Conservation (phyloP, 2,329 filamentous ascomycete species). For the Metarhizium guizhouense region DNA sequence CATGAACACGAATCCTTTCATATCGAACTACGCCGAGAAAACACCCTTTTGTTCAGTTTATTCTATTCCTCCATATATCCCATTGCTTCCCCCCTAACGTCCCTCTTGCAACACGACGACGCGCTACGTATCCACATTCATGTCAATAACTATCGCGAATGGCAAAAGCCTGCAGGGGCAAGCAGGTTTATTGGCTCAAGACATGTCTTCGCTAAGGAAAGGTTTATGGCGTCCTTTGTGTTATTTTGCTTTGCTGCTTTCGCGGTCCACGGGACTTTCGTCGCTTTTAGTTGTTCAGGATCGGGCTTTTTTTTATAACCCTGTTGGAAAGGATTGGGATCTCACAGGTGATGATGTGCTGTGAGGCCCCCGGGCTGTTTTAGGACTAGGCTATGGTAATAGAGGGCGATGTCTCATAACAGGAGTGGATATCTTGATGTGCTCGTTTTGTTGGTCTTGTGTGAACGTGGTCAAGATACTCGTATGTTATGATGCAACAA, state of each 20-base stretch:
- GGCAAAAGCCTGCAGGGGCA: neutral
- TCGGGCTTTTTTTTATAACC: neutral
- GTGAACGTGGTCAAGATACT: neutral
- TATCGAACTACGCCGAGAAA: neutral
- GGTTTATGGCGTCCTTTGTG: neutral
- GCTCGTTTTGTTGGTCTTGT: neutral
- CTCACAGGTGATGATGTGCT: conserved; percentile 1
- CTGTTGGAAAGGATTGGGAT: neutral
- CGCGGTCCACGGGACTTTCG: neutral
- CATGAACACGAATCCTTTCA: neutral
- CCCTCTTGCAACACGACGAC: neutral
- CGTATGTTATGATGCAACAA: neutral
- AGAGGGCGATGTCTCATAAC: neutral
- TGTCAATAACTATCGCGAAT: neutral
- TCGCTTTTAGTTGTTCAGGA: neutral
- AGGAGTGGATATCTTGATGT: neutral
- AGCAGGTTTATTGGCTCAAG: neutral
- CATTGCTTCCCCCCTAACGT: neutral
- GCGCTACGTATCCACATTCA: neutral
- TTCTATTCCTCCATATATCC: neutral
- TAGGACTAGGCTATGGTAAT: conserved; percentile 2
- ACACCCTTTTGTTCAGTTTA: neutral
- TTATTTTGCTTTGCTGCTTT: neutral
- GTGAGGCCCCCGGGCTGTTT: neutral
- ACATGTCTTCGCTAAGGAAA: neutral